Base-by-base conservation (phyloP, 257 asterid species). In the Ophiorrhiza pumila region DNA sequence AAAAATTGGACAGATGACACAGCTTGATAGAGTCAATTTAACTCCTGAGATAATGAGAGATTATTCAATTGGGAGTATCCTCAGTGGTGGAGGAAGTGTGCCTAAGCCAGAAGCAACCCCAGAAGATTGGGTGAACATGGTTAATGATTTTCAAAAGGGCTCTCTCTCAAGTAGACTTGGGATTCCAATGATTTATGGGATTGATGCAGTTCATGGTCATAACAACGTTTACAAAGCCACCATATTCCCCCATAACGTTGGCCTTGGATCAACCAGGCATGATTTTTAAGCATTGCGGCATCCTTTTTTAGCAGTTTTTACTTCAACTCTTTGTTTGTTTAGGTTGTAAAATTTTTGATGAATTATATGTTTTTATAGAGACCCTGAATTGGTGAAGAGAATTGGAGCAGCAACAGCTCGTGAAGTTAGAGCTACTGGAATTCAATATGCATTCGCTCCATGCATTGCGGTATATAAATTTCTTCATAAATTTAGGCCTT, bases 381-480 rank as follows among this genome's bases (percentile, higher is more conserved):
- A 83, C 5, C 81, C 85, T 4, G 73, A 73, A 0, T 71, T 83
- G 53, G 57, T 83, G 52, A 83, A 73, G 53, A 79, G 71, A 70
- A 80, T 83, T 64, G 87, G 87, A 10, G 79, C 70, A 17, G 87
- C 87, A 64, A 83, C 87, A 11, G 87, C 85, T 34, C 83, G 62
- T 50, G 87, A 83, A 77, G 81, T 75, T 67, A 78, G 83, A 72
- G 85, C 85, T 39, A 83, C 87, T 1, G 87, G 87, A 58, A 75
- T 83, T 27, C 87, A 60, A 20, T 80, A 83, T 73, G 79, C 43
- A 53, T 83, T 83, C 60, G 79, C 87, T 17, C 87, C 87, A 11
- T 80, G 85, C 59, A 65, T 83, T 57, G 87, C 87, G 43, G 87
- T 83, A 75, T 50, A n/a, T n/a, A n/a, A 65, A 53, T 23, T 71